Percentiles rank a stretch among this genome's conserved stretches.
Evolutionary conservation across 2,329 filamentous ascomycete genomes (phyloP).

Genomic region (Phialophora expanda): DNA sequence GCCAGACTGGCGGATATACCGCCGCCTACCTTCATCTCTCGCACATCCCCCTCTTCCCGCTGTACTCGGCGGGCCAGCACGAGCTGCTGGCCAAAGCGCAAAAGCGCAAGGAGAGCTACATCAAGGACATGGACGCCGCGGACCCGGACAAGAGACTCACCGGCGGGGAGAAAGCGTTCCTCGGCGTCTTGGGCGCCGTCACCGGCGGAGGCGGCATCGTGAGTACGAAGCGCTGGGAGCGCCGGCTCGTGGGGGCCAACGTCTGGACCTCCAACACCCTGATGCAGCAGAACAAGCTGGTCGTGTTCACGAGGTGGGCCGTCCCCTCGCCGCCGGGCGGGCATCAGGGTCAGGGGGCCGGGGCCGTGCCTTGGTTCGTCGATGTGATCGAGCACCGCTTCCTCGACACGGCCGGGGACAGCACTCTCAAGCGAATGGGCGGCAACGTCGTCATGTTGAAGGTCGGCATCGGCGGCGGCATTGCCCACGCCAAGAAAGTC

Average conservation of each 20-base stretch:
- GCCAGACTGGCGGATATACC: neutral
- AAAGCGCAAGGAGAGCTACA: neutral
- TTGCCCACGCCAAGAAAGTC: neutral
- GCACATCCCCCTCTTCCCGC: neutral
- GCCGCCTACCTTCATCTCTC: neutral
- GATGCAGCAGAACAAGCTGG: conserved; percentile 6
- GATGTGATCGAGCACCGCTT: conserved; percentile 4
- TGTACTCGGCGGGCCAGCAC: conserved; percentile 1
- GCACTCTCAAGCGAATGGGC: neutral
- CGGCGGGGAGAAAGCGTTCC: conserved; percentile 6
- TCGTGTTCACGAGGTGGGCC: conserved; percentile 9
- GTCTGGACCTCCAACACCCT: neutral
- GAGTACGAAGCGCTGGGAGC: conserved; percentile 3
- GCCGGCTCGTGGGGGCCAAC: neutral
- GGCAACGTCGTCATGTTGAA: conserved; percentile 5
- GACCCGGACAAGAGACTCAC: conserved; percentile 7
- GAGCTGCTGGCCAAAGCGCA: neutral
- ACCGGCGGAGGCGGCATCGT: conserved; percentile 3
- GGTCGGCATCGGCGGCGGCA: conserved; percentile 7
- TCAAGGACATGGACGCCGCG: neutral
- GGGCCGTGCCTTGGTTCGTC: conserved; percentile 5
- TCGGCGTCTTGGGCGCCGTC: neutral
- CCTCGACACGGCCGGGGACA: neutral
- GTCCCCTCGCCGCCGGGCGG: neutral
- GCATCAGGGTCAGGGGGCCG: neutral